phyloP scores from a whole-genome alignment of 352 stramenopile genomes.

The Blastocystis sp. region DNA sequence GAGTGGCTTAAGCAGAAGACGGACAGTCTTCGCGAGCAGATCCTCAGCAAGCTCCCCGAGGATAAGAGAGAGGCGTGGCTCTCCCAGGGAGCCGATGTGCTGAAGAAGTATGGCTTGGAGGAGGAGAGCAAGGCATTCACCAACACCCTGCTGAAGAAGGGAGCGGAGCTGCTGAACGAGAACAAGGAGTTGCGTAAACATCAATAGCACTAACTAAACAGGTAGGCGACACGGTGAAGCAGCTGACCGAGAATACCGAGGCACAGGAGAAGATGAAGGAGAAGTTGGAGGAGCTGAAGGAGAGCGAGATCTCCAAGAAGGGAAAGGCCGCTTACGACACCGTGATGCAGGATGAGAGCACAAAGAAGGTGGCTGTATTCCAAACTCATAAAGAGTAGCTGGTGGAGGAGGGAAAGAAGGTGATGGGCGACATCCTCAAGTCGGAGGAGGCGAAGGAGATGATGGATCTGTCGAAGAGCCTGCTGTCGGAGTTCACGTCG shows the following conservation, averaged over 20 bases:
- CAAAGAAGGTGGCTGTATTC: constrained; percentile 43
- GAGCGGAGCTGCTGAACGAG: constrained; percentile 43
- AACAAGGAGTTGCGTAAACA: constrained; percentile 54
- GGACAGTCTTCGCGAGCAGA: constrained; percentile 57
- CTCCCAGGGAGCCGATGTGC: constrained; percentile 36
- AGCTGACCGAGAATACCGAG: constrained; percentile 57
- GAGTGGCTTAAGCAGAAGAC: constrained; percentile 70
- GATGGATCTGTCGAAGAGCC: constrained; percentile 64
- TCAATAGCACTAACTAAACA: not conserved
- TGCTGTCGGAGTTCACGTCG: constrained; percentile 59
- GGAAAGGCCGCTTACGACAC: constrained; percentile 41
- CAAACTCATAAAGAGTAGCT: constrained; percentile 16
- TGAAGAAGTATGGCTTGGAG: constrained; percentile 66
- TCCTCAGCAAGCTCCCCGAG: constrained; percentile 65
- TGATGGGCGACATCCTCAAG: constrained; percentile 61
- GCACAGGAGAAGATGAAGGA: not conserved
- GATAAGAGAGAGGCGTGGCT: constrained; percentile 69
- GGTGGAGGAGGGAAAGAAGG: constrained; percentile 69
- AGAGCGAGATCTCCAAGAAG: not conserved
- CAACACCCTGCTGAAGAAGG: constrained; percentile 51
- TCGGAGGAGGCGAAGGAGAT: constrained; percentile 67
- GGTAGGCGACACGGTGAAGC: constrained; percentile 57
- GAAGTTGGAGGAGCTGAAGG: no score
- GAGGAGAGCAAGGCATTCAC: constrained; percentile 67
- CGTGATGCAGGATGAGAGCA: constrained; percentile 53